Percentiles rank a stretch among this genome's conserved stretches.
Evolutionary conservation across 108 stramenopile species (phyloP).

Genomic region (Cyclotella sp.): DNA sequence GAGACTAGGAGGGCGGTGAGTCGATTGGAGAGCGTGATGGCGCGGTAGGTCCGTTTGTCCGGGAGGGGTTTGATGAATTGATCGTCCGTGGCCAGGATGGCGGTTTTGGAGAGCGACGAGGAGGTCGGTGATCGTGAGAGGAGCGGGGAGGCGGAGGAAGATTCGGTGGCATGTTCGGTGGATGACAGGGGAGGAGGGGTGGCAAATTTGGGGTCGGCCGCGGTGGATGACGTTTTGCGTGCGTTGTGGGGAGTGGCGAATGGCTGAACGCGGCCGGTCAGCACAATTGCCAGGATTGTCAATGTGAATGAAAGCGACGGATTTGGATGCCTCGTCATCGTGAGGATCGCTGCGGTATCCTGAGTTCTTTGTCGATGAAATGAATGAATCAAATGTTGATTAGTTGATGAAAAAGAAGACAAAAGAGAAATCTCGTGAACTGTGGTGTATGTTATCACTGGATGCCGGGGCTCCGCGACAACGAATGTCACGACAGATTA

Average conservation of each 20-base stretch:
- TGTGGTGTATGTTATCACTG: too few relatives aligned
- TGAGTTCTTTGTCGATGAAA: too few relatives aligned
- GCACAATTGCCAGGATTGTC: slow-evolving; percentile 9
- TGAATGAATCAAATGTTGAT: too few relatives aligned
- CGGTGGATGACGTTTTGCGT: background rate
- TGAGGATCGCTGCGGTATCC: too few relatives aligned
- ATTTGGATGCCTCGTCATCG: background rate
- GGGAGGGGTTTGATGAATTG: slow-evolving; percentile 78
- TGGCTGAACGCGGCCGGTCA: slow-evolving; percentile 22
- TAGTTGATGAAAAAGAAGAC: too few relatives aligned
- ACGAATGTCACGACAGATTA: too few relatives aligned
- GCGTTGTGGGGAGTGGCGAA: slow-evolving; percentile 24
- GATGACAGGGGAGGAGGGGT: background rate
- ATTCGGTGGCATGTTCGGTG: background rate
- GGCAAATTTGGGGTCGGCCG: background rate
- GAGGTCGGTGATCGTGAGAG: background rate
- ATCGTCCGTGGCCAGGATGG: slow-evolving; percentile 59
- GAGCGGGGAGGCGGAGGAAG: background rate
- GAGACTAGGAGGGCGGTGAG: slow-evolving; percentile 70
- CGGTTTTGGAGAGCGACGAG: slow-evolving; percentile 5
- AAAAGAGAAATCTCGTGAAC: too few relatives aligned
- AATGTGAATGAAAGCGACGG: background rate
- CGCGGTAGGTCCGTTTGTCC: slow-evolving; percentile 70
- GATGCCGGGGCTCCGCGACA: too few relatives aligned
- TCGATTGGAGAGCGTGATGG: slow-evolving; percentile 69